Percentiles rank a stretch among this genome's conserved stretches.
These are phyloP conservation scores for Vigna radiata DNA, from an alignment of 306 rosid species.

Conservation along the genomic window DNA sequence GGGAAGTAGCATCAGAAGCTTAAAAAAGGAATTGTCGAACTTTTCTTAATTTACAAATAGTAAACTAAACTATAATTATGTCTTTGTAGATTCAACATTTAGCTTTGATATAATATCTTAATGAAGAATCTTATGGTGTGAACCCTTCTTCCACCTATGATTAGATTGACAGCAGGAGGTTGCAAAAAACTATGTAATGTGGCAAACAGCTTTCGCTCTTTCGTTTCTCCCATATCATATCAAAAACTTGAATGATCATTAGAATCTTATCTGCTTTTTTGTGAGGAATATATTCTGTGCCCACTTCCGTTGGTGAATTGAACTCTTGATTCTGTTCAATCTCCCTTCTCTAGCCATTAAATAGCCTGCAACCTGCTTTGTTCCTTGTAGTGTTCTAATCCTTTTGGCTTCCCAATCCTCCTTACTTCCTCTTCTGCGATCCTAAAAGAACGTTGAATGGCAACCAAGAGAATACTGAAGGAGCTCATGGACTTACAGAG, in stretches of 20 bases:
- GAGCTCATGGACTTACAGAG: conserved; percentile 95
- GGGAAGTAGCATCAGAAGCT: conserved; percentile 25
- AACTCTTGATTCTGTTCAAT: conserved; percentile 43
- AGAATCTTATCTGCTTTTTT: conserved; percentile 52
- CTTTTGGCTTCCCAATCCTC: conserved; percentile 19
- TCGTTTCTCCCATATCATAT: conserved; percentile 5
- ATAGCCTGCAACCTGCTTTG: conserved; percentile 46
- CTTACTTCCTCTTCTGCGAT: conserved; percentile 18
- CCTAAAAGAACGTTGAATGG: conserved; percentile 61
- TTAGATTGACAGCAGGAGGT: conserved; percentile 14
- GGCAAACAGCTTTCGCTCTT: conserved; percentile 43
- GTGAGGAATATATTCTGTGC: conserved; percentile 69
- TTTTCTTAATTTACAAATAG: not conserved
- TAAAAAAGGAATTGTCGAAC: conserved; percentile 20
- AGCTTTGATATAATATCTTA: conserved; percentile 14
- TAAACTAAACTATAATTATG: conserved; percentile 1
- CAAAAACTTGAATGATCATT: conserved; percentile 48
- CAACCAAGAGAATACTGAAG: conserved; percentile 85
- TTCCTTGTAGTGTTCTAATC: conserved; percentile 39
- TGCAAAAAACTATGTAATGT: conserved; percentile 28
- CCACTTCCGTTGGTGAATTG: conserved; percentile 65
- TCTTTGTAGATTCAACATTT: conserved; percentile 21
- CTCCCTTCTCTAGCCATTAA: conserved; percentile 50
- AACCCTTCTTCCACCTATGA: not conserved
- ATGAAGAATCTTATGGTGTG: conserved; percentile 16